Conservation (phyloP, 2,329 filamentous ascomycete genomes). For the Hirsutella minnesotensis region DNA sequence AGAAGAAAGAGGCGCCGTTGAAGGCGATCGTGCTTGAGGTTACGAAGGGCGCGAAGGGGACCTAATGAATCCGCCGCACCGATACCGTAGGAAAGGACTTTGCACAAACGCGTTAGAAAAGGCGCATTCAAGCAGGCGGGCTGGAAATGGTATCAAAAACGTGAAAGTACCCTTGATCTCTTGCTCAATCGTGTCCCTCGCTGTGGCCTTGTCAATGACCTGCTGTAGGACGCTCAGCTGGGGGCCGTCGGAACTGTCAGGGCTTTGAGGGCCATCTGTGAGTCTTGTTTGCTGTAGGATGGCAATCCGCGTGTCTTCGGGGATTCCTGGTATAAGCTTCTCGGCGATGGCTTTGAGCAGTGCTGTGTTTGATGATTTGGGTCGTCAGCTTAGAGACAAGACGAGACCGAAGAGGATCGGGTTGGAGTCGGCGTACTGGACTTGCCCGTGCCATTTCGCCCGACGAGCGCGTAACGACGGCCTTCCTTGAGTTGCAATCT, state of each 20-base stretch:
- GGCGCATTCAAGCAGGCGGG: too few relatives aligned
- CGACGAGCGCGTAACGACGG: slow-evolving; percentile 65
- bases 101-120: background rate
- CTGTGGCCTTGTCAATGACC: slow-evolving; percentile 50
- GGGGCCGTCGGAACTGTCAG: slow-evolving; percentile 1
- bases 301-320: slow-evolving; percentile 50
- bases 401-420: too few relatives aligned
- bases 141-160: too few relatives aligned
- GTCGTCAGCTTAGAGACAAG: background rate
- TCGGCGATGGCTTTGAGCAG: slow-evolving; percentile 64
- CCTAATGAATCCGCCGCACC: slow-evolving; percentile 43
- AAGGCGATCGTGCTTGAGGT: slow-evolving; percentile 49
- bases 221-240: slow-evolving; percentile 47
- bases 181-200: slow-evolving; percentile 42
- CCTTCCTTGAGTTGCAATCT: slow-evolving; percentile 62
- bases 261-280: slow-evolving; percentile 18
- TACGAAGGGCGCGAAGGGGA: slow-evolving; percentile 48
- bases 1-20: slow-evolving; percentile 53
- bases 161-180: slow-evolving; percentile 50
- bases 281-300: slow-evolving; percentile 56
- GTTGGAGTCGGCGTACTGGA: slow-evolving; percentile 45
- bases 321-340: slow-evolving; percentile 67
- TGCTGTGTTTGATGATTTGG: slow-evolving; percentile 31
- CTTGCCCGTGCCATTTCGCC: slow-evolving; percentile 74
- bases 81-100: slow-evolving; percentile 47